Base-by-base conservation (phyloP, 768 basidiomycete genomes). In the Podaxis sp. region DNA sequence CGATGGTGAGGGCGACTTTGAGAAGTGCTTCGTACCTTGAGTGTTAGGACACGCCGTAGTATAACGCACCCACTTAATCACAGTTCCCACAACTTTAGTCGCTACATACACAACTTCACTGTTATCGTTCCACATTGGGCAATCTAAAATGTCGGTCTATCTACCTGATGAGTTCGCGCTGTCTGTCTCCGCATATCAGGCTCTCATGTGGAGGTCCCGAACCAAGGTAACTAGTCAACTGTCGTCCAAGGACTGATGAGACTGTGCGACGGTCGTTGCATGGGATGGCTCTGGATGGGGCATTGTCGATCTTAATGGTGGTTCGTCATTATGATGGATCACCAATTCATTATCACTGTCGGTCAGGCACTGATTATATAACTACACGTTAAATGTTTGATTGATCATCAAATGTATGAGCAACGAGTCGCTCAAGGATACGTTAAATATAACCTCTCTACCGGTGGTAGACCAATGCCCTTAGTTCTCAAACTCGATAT, bases 1-100 rank as follows among this genome's bases (percentile, higher is more conserved):
- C 40, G 80, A 87, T 62, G 93, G 92, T 0, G 78, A 83, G 2
- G 91, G 91, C 1, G 89, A 91, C 68, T 93, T 87, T 73, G 84
- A 85, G 66, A 84, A 74, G 69, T 92, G 91, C 68, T 86, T 82
- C 22, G 11, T 3, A 2, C 11, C 58, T 24, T 52, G 19, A 6
- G 4, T 30, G 24, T 36, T 39, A 5, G n/a, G 19, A 4, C 19
- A 22, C 26, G 22, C 7, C 24, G 4, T 51, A 13, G 9, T 19
- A 24, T 46, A 38, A 24, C 38, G 30, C 33, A 33, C 33, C 33
- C 33, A n/a, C n/a, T 19, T 46, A 46, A n/a, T n/a, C 17, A n/a
- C 0, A 7, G 7, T n/a, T n/a, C 17, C 19, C 33, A 33, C 2
- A 7, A 9, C 7, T 33, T 7, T 0, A 7, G 0, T 6, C 28